Percentiles rank a stretch among this genome's conserved stretches.
Evolutionary conservation across 2,329 filamentous ascomycete species (phyloP).

Genomic region (Monilinia vaccinii-corymbosi): DNA sequence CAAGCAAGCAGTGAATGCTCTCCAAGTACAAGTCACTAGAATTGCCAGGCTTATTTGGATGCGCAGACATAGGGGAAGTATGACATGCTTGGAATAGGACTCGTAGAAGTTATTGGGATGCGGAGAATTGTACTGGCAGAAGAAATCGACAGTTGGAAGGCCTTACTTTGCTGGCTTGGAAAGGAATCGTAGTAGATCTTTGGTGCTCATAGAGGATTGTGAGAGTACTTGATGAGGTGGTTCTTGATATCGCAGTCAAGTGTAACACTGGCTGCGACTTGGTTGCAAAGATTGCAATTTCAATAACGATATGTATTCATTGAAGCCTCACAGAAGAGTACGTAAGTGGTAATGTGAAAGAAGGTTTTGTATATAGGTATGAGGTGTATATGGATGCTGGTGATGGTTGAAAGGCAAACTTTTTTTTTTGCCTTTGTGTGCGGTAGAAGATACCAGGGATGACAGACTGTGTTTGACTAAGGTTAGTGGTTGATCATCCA

Average conservation of each 20-base stretch:
- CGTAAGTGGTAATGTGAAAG: neutral
- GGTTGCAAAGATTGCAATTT: conserved; percentile 11
- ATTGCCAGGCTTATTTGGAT: neutral
- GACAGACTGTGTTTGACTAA: too few relatives aligned
- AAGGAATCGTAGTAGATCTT: conserved; percentile 84
- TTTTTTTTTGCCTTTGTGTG: too few relatives aligned
- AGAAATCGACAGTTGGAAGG: neutral
- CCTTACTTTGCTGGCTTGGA: conserved; percentile 90
- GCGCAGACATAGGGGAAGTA: neutral
- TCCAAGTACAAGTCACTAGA: neutral
- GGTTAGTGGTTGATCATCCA: too few relatives aligned
- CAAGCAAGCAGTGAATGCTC: neutral
- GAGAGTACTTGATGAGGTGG: neutral
- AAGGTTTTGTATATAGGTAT: neutral
- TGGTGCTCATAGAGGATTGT: conserved; percentile 73
- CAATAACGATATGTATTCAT: conserved; percentile 6
- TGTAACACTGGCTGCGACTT: conserved; percentile 4
- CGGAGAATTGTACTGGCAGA: neutral
- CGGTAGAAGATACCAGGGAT: too few relatives aligned
- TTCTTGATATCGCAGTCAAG: neutral
- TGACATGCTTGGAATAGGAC: neutral
- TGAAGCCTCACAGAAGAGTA: neutral
- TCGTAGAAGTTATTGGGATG: neutral
- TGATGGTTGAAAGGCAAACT: too few relatives aligned
- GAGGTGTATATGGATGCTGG: too few relatives aligned